Evolutionary conservation across 306 rosid genomes (phyloP), one percentile per base, ranked within the genome.

Genomic region (Boehmeria nivea): DNA sequence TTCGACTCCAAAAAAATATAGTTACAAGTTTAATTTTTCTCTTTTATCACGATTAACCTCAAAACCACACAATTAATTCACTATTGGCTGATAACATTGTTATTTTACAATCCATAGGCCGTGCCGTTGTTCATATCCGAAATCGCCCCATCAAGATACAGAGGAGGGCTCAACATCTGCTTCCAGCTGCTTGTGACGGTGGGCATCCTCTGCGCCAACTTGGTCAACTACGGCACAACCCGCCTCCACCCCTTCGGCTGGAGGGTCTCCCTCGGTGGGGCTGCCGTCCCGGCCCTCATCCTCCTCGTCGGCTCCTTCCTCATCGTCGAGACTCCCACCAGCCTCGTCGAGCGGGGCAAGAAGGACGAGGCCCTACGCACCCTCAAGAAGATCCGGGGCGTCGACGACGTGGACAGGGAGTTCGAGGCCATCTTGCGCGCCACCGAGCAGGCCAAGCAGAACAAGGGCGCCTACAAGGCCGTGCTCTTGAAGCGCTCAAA

Each of bases 271-370:
- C 44, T 73, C 0, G 78, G 78, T 4, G 57, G 61, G 3, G 78
- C 70, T 4, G 54, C 59, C 0, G 51, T 73, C 1, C 78, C 70
- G 0, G 78, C 70, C n/a, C n/a, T n/a, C n/a, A n/a, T n/a, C n/a
- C n/a, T n/a, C n/a, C n/a, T n/a, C n/a, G n/a, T n/a, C n/a, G 74
- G 70, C 8, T 73, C 74, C 6, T 0, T 44, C 0, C 1, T 22
- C 17, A 63, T 73, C 3, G 51, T 36, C 2, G 74, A 73, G 49
- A 73, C 78, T 3, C 78, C 78, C 2, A 63, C 68, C 1, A 62
- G 74, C 15, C 66, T 73, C 0, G 42, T 73, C 2, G 70, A 67
- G 31, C 57, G 74, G 0, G 67, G 70, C 0, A 57, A 67, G 36
- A 39, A 61, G 12, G 73, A 56, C 2, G 6, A 67, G 25, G 78